These are phyloP conservation scores for Xylariaceae sp. DNA, from an alignment of 2,329 filamentous ascomycete genomes.

Conservation along the genomic window DNA sequence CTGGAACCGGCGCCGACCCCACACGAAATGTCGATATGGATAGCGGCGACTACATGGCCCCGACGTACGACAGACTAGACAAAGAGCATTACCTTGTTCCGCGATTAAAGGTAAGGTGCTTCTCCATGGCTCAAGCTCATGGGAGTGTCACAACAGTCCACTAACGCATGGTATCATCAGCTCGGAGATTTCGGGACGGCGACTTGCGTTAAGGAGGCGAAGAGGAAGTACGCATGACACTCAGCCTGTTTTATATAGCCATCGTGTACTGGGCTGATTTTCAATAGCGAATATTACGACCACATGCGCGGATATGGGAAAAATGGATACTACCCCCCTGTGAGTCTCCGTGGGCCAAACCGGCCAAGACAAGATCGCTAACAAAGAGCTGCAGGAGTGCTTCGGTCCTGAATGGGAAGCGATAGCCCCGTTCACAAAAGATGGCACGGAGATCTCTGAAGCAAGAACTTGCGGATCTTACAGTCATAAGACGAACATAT, in stretches of 20 bases:
- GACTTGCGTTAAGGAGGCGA: conserved; percentile 13
- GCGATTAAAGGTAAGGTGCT: conserved; percentile 15
- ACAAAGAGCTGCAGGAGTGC: conserved; percentile 4
- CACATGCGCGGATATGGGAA: conserved; percentile 7
- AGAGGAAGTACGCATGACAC: conserved; percentile 22
- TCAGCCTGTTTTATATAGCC: neutral
- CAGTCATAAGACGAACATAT: conserved; percentile 25
- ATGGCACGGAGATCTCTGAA: conserved; percentile 13
- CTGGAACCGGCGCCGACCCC: neutral
- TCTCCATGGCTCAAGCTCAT: neutral
- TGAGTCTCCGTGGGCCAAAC: conserved; percentile 8
- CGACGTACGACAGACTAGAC: neutral
- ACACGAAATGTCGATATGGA: too few relatives aligned
- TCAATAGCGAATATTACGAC: conserved; percentile 21
- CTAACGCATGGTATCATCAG: conserved; percentile 7
- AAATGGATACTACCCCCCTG: conserved; percentile 13
- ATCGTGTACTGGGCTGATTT: neutral
- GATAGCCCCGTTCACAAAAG: neutral
- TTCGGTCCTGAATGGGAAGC: conserved; percentile 24
- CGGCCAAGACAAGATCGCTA: neutral
- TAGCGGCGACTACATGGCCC: neutral
- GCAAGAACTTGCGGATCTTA: conserved; percentile 19
- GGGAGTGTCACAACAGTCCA: neutral
- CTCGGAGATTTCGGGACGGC: conserved; percentile 25
- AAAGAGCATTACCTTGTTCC: conserved; percentile 18